Conservation (phyloP, 1,284 basidiomycete species). For the Gymnopus androsaceus region DNA sequence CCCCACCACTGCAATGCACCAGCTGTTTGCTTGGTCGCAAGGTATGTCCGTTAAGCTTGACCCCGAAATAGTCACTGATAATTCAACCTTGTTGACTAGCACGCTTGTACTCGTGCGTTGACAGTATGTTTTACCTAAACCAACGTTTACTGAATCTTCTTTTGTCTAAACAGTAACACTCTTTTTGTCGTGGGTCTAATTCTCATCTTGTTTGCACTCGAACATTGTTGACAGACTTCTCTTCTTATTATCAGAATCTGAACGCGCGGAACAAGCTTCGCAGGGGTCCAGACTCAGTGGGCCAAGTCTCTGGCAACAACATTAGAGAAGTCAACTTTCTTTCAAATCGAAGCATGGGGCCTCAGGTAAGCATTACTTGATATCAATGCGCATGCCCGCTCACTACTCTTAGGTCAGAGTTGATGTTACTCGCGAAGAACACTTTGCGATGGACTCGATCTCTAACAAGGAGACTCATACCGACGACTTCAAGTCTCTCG, state of each 20-base stretch:
- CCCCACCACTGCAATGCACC: neutral
- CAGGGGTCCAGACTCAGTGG: neutral
- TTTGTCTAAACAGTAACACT: neutral
- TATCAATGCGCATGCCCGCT: neutral
- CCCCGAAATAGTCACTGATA: neutral
- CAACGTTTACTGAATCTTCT: neutral
- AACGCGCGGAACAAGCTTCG: neutral
- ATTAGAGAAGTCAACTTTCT: neutral
- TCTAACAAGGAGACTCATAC: neutral
- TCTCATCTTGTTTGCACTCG: neutral
- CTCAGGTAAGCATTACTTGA: neutral
- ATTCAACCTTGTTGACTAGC: neutral
- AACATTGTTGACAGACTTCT: neutral
- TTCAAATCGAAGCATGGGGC: neutral
- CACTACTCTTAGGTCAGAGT: neutral
- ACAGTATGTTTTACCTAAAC: neutral
- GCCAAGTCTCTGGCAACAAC: neutral
- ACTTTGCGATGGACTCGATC: neutral
- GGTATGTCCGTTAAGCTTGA: neutral
- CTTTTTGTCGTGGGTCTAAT: neutral
- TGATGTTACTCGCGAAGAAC: neutral
- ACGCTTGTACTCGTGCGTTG: neutral
- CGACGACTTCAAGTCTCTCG: neutral
- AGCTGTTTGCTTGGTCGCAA: slow-evolving; percentile 1
- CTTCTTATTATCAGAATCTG: neutral